phyloP scores from a whole-genome alignment of 2,329 filamentous ascomycete genomes.

The Hypomyces perniciosus region DNA sequence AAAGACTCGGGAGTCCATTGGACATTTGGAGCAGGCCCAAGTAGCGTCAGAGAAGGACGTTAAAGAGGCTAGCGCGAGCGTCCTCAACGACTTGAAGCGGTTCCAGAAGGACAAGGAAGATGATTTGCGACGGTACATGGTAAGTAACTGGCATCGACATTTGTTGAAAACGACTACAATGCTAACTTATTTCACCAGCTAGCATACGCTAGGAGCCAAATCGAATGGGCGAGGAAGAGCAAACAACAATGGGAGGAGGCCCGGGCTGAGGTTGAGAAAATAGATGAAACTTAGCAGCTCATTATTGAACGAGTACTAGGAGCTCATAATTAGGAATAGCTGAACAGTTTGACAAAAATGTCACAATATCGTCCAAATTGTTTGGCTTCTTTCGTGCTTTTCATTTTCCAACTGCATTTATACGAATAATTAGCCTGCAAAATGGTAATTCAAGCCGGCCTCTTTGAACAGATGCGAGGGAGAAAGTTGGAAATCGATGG shows the following conservation, averaged over 20 bases:
- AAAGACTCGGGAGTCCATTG: conserved; percentile 85
- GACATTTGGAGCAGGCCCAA: conserved; percentile 82
- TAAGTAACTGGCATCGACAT: conserved; percentile 39
- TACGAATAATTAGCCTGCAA: no score
- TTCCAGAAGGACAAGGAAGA: conserved; percentile 97
- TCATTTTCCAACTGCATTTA: no score
- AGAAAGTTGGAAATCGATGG: no score
- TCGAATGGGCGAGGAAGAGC: conserved; percentile 89
- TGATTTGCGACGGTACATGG: conserved; percentile 91
- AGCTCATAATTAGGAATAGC: background rate
- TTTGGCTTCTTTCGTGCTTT: no score
- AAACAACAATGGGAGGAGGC: conserved; percentile 92
- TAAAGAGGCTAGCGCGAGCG: conserved; percentile 82
- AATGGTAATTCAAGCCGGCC: no score
- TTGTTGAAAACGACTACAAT: background rate
- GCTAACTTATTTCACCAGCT: conserved; percentile 49
- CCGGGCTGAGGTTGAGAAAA: conserved; percentile 79
- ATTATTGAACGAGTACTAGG: background rate
- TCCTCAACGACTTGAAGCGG: conserved; percentile 81
- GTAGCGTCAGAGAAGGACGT: conserved; percentile 86
- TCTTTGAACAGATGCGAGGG: no score
- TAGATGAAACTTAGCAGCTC: conserved; percentile 52
- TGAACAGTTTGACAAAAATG: background rate
- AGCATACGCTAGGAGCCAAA: conserved; percentile 84
- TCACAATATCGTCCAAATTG: background rate